These are phyloP conservation scores for Pelargonium australe DNA, from an alignment of 441 rosid species.

Conservation along the genomic window DNA sequence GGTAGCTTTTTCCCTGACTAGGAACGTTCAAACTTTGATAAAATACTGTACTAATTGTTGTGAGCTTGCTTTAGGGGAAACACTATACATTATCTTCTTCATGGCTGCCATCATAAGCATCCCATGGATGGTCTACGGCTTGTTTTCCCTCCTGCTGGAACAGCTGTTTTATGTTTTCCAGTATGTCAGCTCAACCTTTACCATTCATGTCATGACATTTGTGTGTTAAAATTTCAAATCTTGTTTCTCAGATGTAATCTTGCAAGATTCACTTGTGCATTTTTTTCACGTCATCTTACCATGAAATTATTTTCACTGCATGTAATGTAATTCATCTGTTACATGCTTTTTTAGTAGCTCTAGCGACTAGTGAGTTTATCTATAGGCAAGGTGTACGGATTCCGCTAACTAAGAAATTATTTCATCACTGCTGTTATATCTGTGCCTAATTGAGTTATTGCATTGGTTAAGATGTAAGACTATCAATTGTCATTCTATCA, in stretches of 20 bases:
- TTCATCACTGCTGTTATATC: too few relatives aligned
- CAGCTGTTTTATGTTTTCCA: constrained; percentile 63
- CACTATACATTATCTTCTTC: constrained; percentile 86
- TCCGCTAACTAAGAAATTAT: neutral
- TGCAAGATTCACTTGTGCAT: neutral
- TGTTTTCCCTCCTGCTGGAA: constrained; percentile 90
- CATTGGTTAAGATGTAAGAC: too few relatives aligned
- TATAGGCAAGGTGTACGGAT: neutral
- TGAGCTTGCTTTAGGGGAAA: constrained; percentile 55
- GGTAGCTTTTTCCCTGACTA: neutral
- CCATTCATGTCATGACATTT: neutral
- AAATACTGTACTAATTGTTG: neutral
- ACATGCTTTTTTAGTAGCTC: neutral
- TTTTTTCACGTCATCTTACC: neutral
- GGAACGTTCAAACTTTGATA: neutral
- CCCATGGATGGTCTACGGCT: constrained; percentile 98
- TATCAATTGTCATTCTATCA: too few relatives aligned
- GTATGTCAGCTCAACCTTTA: constrained; percentile 36
- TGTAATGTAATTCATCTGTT: neutral
- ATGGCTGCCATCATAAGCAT: constrained; percentile 98
- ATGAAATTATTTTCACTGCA: neutral
- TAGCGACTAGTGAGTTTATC: neutral
- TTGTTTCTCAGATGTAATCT: neutral
- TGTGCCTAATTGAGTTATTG: too few relatives aligned
- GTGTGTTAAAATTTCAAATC: too few relatives aligned